Evolutionary conservation across 352 stramenopile species (phyloP).

Genomic region (Phytophthora pinifolia): DNA sequence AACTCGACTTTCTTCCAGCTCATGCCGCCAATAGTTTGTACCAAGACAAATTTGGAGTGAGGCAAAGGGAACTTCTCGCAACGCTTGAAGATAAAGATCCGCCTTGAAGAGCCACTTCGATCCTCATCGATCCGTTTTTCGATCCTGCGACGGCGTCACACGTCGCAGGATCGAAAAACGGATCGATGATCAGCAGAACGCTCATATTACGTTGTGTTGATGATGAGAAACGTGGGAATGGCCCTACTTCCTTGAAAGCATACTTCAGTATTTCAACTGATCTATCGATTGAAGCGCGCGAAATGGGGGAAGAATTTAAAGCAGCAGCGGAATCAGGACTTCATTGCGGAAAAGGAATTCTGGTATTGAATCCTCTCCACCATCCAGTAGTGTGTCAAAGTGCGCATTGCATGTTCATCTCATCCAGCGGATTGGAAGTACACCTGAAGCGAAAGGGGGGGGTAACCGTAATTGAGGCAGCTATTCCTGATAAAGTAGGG

Average conservation of each 20-base stretch:
- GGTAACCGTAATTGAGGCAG: background rate
- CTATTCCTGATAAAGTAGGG: slow-evolving; percentile 16
- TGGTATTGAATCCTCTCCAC: background rate
- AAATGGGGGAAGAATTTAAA: too few relatives aligned
- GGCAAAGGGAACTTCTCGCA: background rate
- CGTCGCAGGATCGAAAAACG: slow-evolving; percentile 14
- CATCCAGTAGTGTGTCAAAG: background rate
- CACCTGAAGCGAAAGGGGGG: background rate
- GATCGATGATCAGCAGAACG: background rate
- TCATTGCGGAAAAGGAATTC: too few relatives aligned
- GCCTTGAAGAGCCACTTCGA: slow-evolving; percentile 16
- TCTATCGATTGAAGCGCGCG: too few relatives aligned
- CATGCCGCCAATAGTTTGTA: slow-evolving; percentile 24
- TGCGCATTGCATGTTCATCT: slow-evolving; percentile 15
- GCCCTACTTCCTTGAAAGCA: too few relatives aligned
- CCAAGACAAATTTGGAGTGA: slow-evolving; percentile 5
- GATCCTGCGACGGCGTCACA: too few relatives aligned
- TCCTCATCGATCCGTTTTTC: too few relatives aligned
- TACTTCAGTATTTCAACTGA: too few relatives aligned
- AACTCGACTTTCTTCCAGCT: slow-evolving; percentile 59
- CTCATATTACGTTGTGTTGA: too few relatives aligned
- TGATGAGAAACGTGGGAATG: too few relatives aligned
- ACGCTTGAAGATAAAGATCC: slow-evolving; percentile 24
- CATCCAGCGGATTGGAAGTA: slow-evolving; percentile 20
- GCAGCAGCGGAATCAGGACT: too few relatives aligned